These are phyloP conservation scores for Sphaerulina musiva DNA, from an alignment of 2,329 filamentous ascomycete genomes.

Conservation along the genomic window DNA sequence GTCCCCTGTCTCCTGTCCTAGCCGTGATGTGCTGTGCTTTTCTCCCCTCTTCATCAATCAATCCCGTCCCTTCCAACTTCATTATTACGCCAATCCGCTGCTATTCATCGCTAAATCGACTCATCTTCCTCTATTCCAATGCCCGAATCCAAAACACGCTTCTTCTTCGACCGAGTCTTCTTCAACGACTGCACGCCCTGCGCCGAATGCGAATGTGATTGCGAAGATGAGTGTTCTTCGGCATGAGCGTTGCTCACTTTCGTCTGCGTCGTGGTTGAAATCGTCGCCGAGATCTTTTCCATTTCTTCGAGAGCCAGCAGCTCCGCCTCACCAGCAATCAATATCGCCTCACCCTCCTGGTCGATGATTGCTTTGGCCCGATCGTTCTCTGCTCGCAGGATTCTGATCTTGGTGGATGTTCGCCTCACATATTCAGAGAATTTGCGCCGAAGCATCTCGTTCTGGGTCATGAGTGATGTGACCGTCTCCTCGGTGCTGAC, in stretches of 20 bases:
- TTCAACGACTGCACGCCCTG: background rate
- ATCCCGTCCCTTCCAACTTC: no score
- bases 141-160: constrained; percentile 24
- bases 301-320: constrained; percentile 25
- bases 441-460: constrained; percentile 26
- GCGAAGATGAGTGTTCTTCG: background rate
- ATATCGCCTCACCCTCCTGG: constrained; percentile 21
- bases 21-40: constrained; percentile 33
- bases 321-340: constrained; percentile 21
- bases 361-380: constrained; percentile 23
- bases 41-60: no score
- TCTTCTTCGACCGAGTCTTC: constrained; percentile 11
- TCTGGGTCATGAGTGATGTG: constrained; percentile 24
- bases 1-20: constrained; percentile 39
- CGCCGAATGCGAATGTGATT: background rate
- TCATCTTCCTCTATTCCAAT: constrained; percentile 23
- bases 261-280: constrained; percentile 12
- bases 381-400: constrained; percentile 29
- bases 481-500: constrained; percentile 25
- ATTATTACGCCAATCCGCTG: no score
- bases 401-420: constrained; percentile 31
- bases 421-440: constrained; percentile 34
- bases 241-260: background rate
- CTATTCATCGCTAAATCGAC: constrained; percentile 10
- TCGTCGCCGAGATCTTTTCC: constrained; percentile 20